Evolutionary conservation across 2,329 filamentous ascomycete genomes (phyloP).

Genomic region (Fusarium pseudocircinatum): DNA sequence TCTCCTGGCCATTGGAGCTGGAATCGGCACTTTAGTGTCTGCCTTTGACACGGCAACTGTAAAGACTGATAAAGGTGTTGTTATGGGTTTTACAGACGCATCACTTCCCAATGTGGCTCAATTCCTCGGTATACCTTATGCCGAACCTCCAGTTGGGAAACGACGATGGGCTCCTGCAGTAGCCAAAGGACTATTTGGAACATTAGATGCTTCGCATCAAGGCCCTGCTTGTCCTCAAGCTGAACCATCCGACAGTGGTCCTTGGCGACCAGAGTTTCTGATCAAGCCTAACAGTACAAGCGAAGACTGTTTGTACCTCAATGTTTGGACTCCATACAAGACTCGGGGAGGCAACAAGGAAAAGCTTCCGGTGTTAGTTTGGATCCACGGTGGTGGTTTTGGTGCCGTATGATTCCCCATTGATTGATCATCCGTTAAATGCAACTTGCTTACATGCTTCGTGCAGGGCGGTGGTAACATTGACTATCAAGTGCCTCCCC

Average conservation of each 20-base stretch:
- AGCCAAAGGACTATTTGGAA: neutral
- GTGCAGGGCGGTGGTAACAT: conserved; percentile 5
- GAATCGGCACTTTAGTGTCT: neutral
- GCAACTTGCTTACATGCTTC: too few relatives aligned
- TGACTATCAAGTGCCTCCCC: neutral
- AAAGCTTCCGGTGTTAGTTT: neutral
- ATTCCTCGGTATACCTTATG: conserved; percentile 14
- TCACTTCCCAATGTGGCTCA: neutral
- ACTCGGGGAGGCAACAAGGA: neutral
- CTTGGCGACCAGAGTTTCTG: conserved; percentile 3
- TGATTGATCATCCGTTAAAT: too few relatives aligned
- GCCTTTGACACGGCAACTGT: neutral
- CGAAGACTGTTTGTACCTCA: neutral
- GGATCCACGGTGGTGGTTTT: conserved; percentile 2
- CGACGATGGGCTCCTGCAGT: neutral
- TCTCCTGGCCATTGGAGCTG: neutral
- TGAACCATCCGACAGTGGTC: neutral
- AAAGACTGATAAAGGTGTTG: neutral
- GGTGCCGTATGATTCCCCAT: too few relatives aligned
- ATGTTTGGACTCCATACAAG: neutral
- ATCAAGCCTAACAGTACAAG: conserved; percentile 12
- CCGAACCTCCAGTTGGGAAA: neutral
- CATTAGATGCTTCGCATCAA: neutral
- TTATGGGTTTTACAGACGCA: neutral
- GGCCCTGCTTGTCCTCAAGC: conserved; percentile 4